These are phyloP conservation scores for Yamadazyma akitaensis DNA, from an alignment of 805 yeast species.

Conservation along the genomic window DNA sequence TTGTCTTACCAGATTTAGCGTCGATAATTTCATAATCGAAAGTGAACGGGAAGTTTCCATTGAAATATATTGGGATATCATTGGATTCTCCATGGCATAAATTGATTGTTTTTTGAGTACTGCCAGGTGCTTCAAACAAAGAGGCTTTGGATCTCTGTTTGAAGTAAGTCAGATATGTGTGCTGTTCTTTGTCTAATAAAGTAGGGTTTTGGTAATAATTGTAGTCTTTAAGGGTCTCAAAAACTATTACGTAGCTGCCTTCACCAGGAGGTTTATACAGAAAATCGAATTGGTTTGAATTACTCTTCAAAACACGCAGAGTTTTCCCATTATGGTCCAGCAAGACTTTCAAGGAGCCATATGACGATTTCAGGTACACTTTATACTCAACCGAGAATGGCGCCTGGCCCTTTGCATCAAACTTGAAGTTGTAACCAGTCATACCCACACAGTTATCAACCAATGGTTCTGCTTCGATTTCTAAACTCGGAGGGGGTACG, in stretches of 20 bases:
- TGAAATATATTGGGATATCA: slow-evolving; percentile 53
- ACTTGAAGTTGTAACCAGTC: slow-evolving; percentile 68
- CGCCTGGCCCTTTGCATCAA: slow-evolving; percentile 74
- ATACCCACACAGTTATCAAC: slow-evolving; percentile 90
- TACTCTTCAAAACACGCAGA: slow-evolving; percentile 27
- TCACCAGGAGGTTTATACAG: slow-evolving; percentile 74
- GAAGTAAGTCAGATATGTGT: slow-evolving; percentile 66
- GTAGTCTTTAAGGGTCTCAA: slow-evolving; percentile 57
- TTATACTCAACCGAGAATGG: slow-evolving; percentile 71
- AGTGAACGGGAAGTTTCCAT: slow-evolving; percentile 78
- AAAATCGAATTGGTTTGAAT: slow-evolving; percentile 30
- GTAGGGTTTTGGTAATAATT: slow-evolving; percentile 51
- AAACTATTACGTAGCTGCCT: slow-evolving; percentile 76
- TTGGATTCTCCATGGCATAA: slow-evolving; percentile 30
- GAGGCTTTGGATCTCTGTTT: slow-evolving; percentile 57
- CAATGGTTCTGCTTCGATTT: slow-evolving; percentile 54
- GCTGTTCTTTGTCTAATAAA: slow-evolving; percentile 32
- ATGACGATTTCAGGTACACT: slow-evolving; percentile 44
- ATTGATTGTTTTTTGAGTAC: slow-evolving; percentile 16
- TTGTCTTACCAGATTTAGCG: slow-evolving; percentile 13
- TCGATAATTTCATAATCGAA: slow-evolving; percentile 68
- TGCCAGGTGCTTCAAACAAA: slow-evolving; percentile 19
- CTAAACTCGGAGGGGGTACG: slow-evolving; percentile 40
- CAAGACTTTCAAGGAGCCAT: slow-evolving; percentile 30
- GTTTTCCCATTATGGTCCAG: slow-evolving; percentile 29